Base-by-base conservation (phyloP, 805 yeast species). In the Nakazawaea sp. region DNA sequence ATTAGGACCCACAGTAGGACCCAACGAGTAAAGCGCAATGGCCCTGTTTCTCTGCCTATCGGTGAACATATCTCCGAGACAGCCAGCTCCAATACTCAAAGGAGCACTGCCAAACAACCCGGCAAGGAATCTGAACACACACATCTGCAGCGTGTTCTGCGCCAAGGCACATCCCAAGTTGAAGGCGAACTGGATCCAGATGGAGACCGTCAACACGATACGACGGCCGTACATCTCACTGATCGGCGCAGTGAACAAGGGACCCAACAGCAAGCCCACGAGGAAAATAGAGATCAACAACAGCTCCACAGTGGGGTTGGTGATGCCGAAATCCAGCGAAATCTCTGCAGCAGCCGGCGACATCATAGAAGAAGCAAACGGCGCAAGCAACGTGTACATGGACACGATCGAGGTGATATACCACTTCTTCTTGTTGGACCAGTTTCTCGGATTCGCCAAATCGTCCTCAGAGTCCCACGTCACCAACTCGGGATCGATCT, bases 91-190 rank as follows among this genome's bases (percentile, higher is more conserved):
- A 7, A 78, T 78, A 32, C 78, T 75, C 26, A 80, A 58, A 2
- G 87, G 81, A 0, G 83, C 78, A 36, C 80, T 70, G 5, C 82
- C 84, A 35, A 78, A 75, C n/a, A 71, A 53, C 3, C 88, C 88
- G 2, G 82, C 81, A 1, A 80, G 50, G 35, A 79, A 72, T 32
- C 88, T 62, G 42, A 70, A 74, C 11, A 77, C 67, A 46, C 75
- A 61, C 61, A 81, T 59, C 40, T 76, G 78, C 1, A 76, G 63
- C 0, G 75, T 64, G 34, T 61, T 75, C 15, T 69, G 63, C 4
- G 81, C 68, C 42, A 79, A 70, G 2, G 77, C 84, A 43, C 85
- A 78, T 4, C 75, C 83, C 29, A 80, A 44, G 49, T 69, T 72
- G 59, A 73, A 75, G 25, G 61, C 42, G 31, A 65, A 60, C 18